phyloP scores from a whole-genome alignment of 352 stramenopile genomes.

The Aphanomyces invadans region DNA sequence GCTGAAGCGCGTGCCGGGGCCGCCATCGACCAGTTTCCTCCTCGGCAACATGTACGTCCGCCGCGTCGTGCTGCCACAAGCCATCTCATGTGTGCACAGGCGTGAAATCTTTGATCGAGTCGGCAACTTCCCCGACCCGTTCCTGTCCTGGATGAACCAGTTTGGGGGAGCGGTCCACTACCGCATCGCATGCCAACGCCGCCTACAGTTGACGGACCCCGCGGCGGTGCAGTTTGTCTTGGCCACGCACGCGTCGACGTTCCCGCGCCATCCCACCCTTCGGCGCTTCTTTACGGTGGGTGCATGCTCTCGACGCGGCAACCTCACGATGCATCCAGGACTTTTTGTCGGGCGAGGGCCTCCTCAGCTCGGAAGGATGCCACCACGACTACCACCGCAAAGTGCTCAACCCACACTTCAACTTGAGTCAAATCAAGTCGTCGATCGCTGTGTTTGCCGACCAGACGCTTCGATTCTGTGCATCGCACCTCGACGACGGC shows the following conservation, averaged over 20 bases:
- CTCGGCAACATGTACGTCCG: not conserved
- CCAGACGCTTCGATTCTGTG: not conserved
- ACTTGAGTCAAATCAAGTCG: not conserved
- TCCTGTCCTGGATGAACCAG: not conserved
- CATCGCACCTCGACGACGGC: not conserved
- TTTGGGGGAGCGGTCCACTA: not conserved
- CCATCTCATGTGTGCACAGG: no score
- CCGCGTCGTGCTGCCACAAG: not conserved
- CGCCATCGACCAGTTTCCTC: not conserved
- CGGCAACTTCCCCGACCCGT: not conserved
- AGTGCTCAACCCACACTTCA: conserved; percentile 21
- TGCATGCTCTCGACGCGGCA: not conserved
- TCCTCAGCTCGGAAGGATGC: conserved; percentile 9
- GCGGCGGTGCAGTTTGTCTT: not conserved
- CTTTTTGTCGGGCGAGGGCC: not conserved
- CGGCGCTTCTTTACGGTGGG: not conserved
- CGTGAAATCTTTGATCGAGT: not conserved
- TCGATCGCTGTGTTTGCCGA: not conserved
- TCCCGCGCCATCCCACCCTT: not conserved
- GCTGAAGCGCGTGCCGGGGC: not conserved
- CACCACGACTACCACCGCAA: conserved; percentile 11
- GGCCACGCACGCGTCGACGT: not conserved
- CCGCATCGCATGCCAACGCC: not conserved
- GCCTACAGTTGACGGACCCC: not conserved
- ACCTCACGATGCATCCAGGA: not conserved